These are phyloP conservation scores for Cordyceps javanica DNA, from an alignment of 2,329 filamentous ascomycete species.

Conservation along the genomic window DNA sequence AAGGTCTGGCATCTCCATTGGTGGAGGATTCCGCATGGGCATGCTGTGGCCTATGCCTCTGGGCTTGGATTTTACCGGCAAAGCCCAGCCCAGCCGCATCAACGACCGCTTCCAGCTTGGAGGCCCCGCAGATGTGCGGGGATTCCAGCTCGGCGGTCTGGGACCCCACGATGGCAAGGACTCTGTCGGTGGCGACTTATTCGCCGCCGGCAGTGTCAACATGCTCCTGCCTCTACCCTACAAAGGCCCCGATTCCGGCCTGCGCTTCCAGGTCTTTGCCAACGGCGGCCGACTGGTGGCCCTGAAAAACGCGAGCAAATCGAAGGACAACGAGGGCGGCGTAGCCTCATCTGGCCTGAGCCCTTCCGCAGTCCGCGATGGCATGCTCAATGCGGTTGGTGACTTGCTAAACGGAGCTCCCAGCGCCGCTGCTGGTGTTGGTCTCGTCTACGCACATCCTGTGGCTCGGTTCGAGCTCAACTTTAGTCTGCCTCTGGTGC, in stretches of 20 bases:
- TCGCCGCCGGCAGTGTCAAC: constrained; percentile 81
- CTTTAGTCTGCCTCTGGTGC: constrained; percentile 79
- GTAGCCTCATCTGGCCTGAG: constrained; percentile 25
- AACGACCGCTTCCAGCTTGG: constrained; percentile 95
- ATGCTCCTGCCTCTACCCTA: constrained; percentile 79
- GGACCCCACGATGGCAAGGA: constrained; percentile 83
- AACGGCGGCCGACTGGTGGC: constrained; percentile 84
- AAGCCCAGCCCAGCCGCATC: constrained; percentile 65
- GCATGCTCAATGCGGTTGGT: constrained; percentile 55
- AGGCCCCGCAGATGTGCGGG: constrained; percentile 88
- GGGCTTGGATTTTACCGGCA: constrained; percentile 44
- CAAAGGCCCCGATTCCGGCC: constrained; percentile 72
- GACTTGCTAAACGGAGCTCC: constrained; percentile 72
- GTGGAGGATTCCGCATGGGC: constrained; percentile 73
- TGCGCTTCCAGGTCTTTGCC: constrained; percentile 84
- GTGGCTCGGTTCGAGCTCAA: constrained; percentile 93
- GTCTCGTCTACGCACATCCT: constrained; percentile 90
- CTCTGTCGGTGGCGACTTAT: constrained; percentile 85
- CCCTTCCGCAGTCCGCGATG: constrained; percentile 41
- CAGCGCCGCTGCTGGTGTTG: constrained; percentile 79
- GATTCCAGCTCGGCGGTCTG: constrained; percentile 83
- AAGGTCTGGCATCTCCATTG: constrained; percentile 73
- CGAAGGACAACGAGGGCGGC: constrained; percentile 35
- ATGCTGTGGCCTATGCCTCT: constrained; percentile 75
- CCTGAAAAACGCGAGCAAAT: constrained; percentile 49